phyloP scores from a whole-genome alignment of 2,329 filamentous ascomycete species.

The Chalara sp. region DNA sequence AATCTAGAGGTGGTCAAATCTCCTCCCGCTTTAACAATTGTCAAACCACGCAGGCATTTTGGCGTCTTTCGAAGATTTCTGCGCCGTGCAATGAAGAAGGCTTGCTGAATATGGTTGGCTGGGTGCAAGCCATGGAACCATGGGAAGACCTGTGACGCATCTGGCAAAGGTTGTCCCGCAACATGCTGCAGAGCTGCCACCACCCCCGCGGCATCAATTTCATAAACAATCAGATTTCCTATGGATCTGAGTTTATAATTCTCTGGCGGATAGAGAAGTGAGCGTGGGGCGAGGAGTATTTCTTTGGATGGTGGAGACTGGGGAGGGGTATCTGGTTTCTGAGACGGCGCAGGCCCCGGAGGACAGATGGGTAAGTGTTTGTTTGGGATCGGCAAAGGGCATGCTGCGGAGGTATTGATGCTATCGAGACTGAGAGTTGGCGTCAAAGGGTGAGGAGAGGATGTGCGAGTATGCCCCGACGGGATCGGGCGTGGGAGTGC shows the following conservation, averaged over 20 bases:
- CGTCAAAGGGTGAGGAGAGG: conserved; percentile 39
- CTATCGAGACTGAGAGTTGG: conserved; percentile 44
- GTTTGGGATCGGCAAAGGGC: conserved; percentile 66
- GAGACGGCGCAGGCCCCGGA: conserved; percentile 59
- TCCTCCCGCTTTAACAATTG: conserved; percentile 82
- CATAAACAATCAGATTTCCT: conserved; percentile 56
- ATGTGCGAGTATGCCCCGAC: conserved; percentile 18
- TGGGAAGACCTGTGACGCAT: conserved; percentile 82
- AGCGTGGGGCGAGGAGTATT: conserved; percentile 50
- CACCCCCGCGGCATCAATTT: conserved; percentile 62
- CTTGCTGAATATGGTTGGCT: conserved; percentile 79
- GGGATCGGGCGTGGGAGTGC: conserved; percentile 25
- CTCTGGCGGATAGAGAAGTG: conserved; percentile 69
- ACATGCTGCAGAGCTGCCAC: conserved; percentile 68
- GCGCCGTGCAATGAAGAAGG: conserved; percentile 79
- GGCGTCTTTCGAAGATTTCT: conserved; percentile 65
- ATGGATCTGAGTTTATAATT: conserved; percentile 47
- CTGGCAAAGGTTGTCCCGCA: conserved; percentile 74
- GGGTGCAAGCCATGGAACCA: conserved; percentile 94
- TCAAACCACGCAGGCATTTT: conserved; percentile 71
- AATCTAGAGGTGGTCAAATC: conserved; percentile 68
- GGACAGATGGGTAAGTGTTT: conserved; percentile 87
- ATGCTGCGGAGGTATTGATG: conserved; percentile 45
- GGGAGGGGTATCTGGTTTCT: conserved; percentile 54
- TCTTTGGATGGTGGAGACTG: conserved; percentile 57